A percentile compares a stretch with the other conserved stretches of the same genome.
These are phyloP conservation scores for Penicillium samsonianum DNA, from an alignment of 495 filamentous ascomycete genomes.

Conservation along the genomic window DNA sequence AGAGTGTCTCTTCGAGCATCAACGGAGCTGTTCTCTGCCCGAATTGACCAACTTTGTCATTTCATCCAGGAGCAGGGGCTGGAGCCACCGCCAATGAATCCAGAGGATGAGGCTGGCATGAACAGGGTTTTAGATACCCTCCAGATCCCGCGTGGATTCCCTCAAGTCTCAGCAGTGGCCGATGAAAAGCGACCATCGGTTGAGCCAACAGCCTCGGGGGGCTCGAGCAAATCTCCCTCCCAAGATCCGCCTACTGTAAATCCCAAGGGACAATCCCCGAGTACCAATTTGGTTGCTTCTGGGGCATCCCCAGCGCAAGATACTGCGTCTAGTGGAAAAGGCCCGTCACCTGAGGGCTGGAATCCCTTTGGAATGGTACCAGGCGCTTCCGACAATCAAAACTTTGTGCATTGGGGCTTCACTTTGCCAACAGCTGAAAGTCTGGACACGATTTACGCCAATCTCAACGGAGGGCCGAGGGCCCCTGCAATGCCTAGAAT, in stretches of 20 bases:
- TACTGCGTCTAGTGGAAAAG: constrained; percentile 15
- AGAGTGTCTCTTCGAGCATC: constrained; percentile 52
- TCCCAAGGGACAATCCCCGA: constrained; percentile 19
- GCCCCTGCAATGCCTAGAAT: constrained; percentile 5
- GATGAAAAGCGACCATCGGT: constrained; percentile 3
- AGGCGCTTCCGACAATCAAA: constrained; percentile 26
- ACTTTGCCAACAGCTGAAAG: constrained; percentile 47
- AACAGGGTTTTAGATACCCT: constrained; percentile 48
- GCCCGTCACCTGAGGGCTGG: constrained; percentile 23
- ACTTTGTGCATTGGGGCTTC: constrained; percentile 41
- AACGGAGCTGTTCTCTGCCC: constrained; percentile 49
- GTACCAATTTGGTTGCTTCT: constrained; percentile 8
- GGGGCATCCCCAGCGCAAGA: constrained; percentile 21
- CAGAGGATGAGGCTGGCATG: constrained; percentile 48
- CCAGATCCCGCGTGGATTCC: constrained; percentile 39
- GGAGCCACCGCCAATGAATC: constrained; percentile 43
- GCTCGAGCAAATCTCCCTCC: constrained; percentile 16
- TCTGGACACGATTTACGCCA: constrained; percentile 42
- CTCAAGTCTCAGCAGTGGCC: constrained; percentile 12
- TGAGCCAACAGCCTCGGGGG: background rate
- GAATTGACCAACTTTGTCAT: constrained; percentile 49
- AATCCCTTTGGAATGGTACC: constrained; percentile 30
- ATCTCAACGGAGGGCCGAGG: constrained; percentile 27
- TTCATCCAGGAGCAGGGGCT: constrained; percentile 49
- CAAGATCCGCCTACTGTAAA: constrained; percentile 20